Conservation (phyloP, 805 yeast species). For the Myxozyma sirexii region DNA sequence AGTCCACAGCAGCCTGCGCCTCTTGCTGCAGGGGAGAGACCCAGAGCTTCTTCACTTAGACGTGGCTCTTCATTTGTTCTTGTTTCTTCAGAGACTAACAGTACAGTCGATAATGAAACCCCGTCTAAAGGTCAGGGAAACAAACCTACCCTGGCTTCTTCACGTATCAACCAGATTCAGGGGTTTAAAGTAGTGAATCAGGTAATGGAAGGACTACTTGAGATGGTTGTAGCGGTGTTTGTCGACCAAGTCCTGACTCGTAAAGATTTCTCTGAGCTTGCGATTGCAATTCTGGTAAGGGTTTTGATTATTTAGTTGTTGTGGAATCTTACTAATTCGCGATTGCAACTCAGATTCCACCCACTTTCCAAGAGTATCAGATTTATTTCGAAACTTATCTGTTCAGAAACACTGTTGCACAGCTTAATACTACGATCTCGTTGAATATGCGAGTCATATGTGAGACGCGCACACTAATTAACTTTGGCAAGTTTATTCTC, state of each 20-base stretch:
- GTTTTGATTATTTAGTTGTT: background rate
- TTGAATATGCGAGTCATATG: slow-evolving; percentile 22
- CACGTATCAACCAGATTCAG: slow-evolving; percentile 2
- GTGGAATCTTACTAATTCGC: no score
- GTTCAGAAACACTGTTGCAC: slow-evolving; percentile 32
- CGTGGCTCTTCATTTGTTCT: slow-evolving; percentile 33
- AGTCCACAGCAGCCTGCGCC: background rate
- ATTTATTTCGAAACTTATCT: slow-evolving; percentile 35
- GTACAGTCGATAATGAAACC: background rate
- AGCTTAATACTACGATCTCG: slow-evolving; percentile 29
- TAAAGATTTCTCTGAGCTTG: slow-evolving; percentile 34
- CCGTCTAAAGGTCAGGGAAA: background rate
- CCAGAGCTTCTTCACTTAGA: slow-evolving; percentile 31
- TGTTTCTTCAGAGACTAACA: slow-evolving; percentile 23
- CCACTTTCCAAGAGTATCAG: slow-evolving; percentile 33
- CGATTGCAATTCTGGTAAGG: slow-evolving; percentile 25
- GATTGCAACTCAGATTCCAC: slow-evolving; percentile 36
- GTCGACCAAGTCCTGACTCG: slow-evolving; percentile 33
- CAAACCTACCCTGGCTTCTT: slow-evolving; percentile 3
- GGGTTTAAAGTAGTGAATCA: slow-evolving; percentile 29
- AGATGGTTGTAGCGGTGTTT: slow-evolving; percentile 34
- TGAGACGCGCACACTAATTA: slow-evolving; percentile 30
- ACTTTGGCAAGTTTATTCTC: slow-evolving; percentile 28
- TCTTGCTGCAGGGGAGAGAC: slow-evolving; percentile 10
- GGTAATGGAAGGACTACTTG: slow-evolving; percentile 34